phyloP scores from a whole-genome alignment of 1,284 basidiomycete genomes.

The Trametes sp. region DNA sequence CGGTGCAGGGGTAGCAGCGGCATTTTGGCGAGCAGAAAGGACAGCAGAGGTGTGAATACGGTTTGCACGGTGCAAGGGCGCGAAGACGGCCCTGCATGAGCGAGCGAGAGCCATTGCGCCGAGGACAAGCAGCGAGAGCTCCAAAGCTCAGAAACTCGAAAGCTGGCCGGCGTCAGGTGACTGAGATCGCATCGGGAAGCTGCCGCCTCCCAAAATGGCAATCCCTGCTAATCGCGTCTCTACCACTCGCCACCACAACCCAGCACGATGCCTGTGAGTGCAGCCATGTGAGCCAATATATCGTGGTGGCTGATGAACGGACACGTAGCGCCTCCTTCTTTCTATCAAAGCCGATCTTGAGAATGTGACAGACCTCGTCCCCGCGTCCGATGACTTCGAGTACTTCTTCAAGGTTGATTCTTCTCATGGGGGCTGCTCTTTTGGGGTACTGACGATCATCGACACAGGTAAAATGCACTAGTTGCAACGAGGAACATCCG shows the following conservation, averaged over 20 bases:
- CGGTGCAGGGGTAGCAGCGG: conserved; percentile 12
- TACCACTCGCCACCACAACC: conserved; percentile 7
- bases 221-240: neutral
- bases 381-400: conserved; percentile 71
- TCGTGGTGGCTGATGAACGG: conserved; percentile 1
- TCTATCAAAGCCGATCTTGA: conserved; percentile 83
- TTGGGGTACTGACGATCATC: neutral
- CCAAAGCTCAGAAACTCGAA: too few species aligned
- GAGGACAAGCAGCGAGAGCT: conserved; percentile 23
- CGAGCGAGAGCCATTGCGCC: conserved; percentile 33
- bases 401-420: conserved; percentile 74
- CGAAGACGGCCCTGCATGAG: conserved; percentile 27
- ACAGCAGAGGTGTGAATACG: conserved; percentile 33
- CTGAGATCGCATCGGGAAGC: conserved; percentile 23
- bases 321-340: conserved; percentile 58
- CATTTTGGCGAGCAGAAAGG: conserved; percentile 20
- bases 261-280: conserved; percentile 44
- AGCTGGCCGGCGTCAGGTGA: conserved; percentile 26
- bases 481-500: conserved; percentile 76
- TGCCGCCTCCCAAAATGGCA: conserved; percentile 3
- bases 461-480: conserved; percentile 77
- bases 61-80: conserved; percentile 19
- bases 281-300: neutral
- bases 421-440: too few species aligned
- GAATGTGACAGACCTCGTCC: conserved; percentile 73